phyloP scores from a whole-genome alignment of 192 early-diverging fungal genomes.

The Kappamyces sp. region DNA sequence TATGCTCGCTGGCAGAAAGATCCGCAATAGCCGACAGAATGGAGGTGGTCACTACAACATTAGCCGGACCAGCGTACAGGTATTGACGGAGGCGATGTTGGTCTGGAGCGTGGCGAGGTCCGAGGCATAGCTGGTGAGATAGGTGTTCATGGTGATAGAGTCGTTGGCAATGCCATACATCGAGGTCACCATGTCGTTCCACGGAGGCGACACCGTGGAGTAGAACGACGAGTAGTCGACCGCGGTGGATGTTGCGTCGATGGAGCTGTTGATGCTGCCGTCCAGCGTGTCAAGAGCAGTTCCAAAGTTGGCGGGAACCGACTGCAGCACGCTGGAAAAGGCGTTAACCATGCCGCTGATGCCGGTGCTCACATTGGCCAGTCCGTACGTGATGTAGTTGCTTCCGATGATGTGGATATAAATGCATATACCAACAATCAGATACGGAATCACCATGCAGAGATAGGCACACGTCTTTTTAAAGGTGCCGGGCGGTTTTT shows the following conservation, averaged over 20 bases:
- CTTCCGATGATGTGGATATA: not conserved
- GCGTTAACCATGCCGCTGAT: not conserved
- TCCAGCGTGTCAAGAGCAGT: not conserved
- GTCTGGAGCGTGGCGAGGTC: too few species aligned
- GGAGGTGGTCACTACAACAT: too few species aligned
- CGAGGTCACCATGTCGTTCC: too few species aligned
- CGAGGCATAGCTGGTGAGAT: too few species aligned
- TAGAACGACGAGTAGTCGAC: too few species aligned
- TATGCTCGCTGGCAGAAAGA: too few species aligned
- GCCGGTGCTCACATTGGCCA: not conserved
- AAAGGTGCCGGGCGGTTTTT: not conserved
- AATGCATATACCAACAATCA: conserved; percentile 6
- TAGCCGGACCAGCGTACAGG: too few species aligned
- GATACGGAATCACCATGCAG: not conserved
- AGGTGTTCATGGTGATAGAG: too few species aligned
- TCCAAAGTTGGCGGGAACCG: not conserved
- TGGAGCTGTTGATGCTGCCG: not conserved
- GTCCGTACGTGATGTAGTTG: not conserved
- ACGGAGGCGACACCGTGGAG: too few species aligned
- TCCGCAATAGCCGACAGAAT: too few species aligned
- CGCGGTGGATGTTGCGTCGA: not conserved
- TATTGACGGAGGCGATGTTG: too few species aligned
- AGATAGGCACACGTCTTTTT: conserved; percentile 7
- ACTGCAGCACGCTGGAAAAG: conserved; percentile 2
- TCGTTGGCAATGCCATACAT: too few species aligned